phyloP scores from a whole-genome alignment of 768 basidiomycete species.

The Lactarius sp. region DNA sequence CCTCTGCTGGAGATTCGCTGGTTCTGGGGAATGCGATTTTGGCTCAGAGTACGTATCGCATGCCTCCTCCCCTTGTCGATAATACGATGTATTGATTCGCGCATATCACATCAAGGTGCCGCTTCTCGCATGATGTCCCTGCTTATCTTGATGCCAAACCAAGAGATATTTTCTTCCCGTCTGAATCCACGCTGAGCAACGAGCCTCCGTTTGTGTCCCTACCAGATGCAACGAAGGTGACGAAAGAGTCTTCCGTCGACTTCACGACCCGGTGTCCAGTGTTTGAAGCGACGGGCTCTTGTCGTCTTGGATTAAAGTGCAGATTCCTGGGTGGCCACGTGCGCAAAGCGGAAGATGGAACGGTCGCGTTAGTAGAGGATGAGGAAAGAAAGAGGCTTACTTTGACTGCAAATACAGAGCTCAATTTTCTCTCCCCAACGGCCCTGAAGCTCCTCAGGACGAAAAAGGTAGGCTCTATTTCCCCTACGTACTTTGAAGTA shows the following conservation, averaged over 20 bases:
- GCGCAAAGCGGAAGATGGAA: slow-evolving; percentile 41
- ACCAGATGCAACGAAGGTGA: slow-evolving; percentile 30
- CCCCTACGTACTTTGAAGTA: neutral
- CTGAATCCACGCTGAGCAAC: slow-evolving; percentile 39
- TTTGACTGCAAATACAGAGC: slow-evolving; percentile 50
- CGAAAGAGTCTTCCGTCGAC: slow-evolving; percentile 42
- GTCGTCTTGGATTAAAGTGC: slow-evolving; percentile 85
- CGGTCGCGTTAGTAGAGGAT: slow-evolving; percentile 45
- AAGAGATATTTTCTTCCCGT: slow-evolving; percentile 61
- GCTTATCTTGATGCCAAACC: slow-evolving; percentile 76
- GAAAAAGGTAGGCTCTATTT: slow-evolving; percentile 50
- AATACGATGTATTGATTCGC: neutral
- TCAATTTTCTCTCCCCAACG: slow-evolving; percentile 61
- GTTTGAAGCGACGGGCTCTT: slow-evolving; percentile 64
- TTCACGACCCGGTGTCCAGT: slow-evolving; percentile 56
- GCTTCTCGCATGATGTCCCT: slow-evolving; percentile 70
- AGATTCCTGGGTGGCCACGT: slow-evolving; percentile 83
- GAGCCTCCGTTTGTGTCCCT: slow-evolving; percentile 47
- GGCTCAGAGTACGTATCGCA: slow-evolving; percentile 49
- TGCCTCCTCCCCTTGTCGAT: neutral
- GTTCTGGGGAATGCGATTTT: slow-evolving; percentile 63
- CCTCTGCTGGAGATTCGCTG: slow-evolving; percentile 77
- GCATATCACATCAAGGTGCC: slow-evolving; percentile 47
- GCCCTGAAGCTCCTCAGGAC: slow-evolving; percentile 57
- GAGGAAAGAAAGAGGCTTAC: slow-evolving; percentile 52